Evolutionary conservation across 148 eudicot species (phyloP).

Genomic region (Fagopyrum esculentum): DNA sequence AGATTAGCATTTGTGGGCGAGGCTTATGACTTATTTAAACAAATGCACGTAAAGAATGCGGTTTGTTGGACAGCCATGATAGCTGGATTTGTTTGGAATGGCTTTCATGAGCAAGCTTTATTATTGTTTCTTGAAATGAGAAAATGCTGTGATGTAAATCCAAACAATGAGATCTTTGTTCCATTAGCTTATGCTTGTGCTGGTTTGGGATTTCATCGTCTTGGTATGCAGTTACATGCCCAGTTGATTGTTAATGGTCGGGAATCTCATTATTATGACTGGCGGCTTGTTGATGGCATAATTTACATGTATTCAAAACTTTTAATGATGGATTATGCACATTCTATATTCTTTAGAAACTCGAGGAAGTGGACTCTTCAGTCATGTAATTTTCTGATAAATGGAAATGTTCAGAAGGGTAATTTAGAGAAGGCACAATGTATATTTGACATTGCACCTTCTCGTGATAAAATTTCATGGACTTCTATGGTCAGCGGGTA

Average conservation of each 20-base stretch:
- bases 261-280: slow-evolving; percentile 16
- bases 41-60: slow-evolving; percentile 33
- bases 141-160: slow-evolving; percentile 21
- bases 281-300: slow-evolving; percentile 23
- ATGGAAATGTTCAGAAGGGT: slow-evolving; percentile 28
- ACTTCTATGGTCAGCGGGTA: slow-evolving; percentile 39
- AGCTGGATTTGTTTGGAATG: slow-evolving; percentile 39
- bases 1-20: slow-evolving; percentile 22
- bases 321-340: slow-evolving; percentile 32
- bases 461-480: slow-evolving; percentile 33
- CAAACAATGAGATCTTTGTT: slow-evolving; percentile 27
- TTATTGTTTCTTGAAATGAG: slow-evolving; percentile 30
- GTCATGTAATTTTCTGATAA: slow-evolving; percentile 30
- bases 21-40: slow-evolving; percentile 25
- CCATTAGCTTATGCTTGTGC: slow-evolving; percentile 39
- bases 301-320: slow-evolving; percentile 33
- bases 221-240: slow-evolving; percentile 35
- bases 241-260: slow-evolving; percentile 20
- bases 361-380: slow-evolving; percentile 21
- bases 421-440: slow-evolving; percentile 25
- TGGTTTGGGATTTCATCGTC: slow-evolving; percentile 22
- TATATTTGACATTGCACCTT: slow-evolving; percentile 24
- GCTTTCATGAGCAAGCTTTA: slow-evolving; percentile 29
- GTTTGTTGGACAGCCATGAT: slow-evolving; percentile 50
- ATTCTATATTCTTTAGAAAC: slow-evolving; percentile 21